These are phyloP conservation scores for Falciphora oryzae DNA, from an alignment of 2,329 filamentous ascomycete species.

Conservation along the genomic window DNA sequence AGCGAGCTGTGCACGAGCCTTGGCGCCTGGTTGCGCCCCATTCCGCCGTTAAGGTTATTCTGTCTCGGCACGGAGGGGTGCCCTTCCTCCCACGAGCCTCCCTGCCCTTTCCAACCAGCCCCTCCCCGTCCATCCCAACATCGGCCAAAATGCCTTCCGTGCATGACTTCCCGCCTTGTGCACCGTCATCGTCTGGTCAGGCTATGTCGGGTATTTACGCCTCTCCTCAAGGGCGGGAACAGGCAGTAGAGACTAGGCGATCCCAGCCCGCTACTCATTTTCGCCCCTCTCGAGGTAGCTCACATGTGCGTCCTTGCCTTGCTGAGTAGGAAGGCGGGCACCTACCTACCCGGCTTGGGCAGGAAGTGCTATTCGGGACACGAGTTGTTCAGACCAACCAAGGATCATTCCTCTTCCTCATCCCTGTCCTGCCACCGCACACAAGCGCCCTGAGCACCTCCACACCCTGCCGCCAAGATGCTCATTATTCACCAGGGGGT, in stretches of 20 bases:
- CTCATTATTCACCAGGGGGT: background rate
- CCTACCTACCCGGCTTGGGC: too few species aligned
- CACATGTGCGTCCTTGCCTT: background rate
- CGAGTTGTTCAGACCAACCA: background rate
- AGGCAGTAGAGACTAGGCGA: background rate
- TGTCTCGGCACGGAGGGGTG: constrained; percentile 3
- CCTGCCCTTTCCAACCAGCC: constrained; percentile 11
- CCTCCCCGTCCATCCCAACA: constrained; percentile 5
- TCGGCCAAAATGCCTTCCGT: constrained; percentile 22
- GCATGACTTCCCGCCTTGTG: constrained; percentile 17
- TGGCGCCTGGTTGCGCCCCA: background rate
- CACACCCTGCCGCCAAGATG: background rate
- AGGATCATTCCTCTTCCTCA: background rate
- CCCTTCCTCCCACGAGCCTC: background rate
- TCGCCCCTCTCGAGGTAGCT: too few species aligned
- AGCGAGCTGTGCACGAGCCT: background rate
- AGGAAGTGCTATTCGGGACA: background rate
- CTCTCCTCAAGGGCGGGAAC: background rate
- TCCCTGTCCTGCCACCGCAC: background rate
- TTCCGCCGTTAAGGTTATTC: constrained; percentile 16
- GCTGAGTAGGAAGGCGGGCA: background rate
- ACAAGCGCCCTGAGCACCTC: background rate
- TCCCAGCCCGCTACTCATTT: background rate
- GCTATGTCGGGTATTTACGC: background rate
- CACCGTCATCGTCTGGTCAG: background rate